Percentiles rank a stretch among this genome's conserved stretches.
phyloP scores from a whole-genome alignment of 2,329 filamentous ascomycete species.

The Whalleya microplaca region DNA sequence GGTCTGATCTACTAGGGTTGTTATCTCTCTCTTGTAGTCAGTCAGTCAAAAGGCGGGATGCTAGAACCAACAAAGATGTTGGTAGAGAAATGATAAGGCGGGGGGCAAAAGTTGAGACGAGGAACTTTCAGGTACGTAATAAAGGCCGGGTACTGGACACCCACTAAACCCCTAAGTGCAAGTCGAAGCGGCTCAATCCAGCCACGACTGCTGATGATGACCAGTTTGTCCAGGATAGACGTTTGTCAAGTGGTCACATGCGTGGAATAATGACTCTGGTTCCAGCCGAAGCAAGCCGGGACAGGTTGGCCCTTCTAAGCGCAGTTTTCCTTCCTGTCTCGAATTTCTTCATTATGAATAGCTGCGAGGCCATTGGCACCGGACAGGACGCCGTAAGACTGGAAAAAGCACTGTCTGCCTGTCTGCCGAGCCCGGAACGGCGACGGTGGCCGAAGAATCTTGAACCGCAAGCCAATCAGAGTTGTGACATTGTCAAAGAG shows the following conservation, averaged over 20 bases:
- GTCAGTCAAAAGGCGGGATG: constrained; percentile 8
- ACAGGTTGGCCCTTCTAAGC: no score
- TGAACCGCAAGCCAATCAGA: constrained; percentile 31
- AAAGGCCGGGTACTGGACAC: constrained; percentile 27
- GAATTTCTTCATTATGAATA: not conserved
- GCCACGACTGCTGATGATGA: constrained; percentile 30
- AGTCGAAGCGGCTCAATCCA: constrained; percentile 48
- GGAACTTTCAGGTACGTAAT: constrained; percentile 37
- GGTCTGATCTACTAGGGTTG: not conserved
- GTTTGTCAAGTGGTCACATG: constrained; percentile 32
- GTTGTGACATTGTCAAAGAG: constrained; percentile 18
- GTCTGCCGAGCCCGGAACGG: constrained; percentile 30
- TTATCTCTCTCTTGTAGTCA: not conserved
- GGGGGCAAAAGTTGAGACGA: constrained; percentile 28
- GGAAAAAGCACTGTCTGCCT: constrained; percentile 16
- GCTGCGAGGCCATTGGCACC: not conserved
- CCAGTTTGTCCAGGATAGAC: constrained; percentile 19
- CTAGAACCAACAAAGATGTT: constrained; percentile 11
- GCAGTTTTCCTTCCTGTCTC: no score
- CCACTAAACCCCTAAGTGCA: constrained; percentile 63
- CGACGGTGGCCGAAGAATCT: constrained; percentile 28
- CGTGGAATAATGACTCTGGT: constrained; percentile 22
- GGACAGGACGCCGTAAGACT: not conserved
- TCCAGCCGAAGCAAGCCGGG: constrained; percentile 37
- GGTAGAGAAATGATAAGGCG: constrained; percentile 28